phyloP scores from a whole-genome alignment of 1,139 yeast genomes.

The Ogataea hybrid region DNA sequence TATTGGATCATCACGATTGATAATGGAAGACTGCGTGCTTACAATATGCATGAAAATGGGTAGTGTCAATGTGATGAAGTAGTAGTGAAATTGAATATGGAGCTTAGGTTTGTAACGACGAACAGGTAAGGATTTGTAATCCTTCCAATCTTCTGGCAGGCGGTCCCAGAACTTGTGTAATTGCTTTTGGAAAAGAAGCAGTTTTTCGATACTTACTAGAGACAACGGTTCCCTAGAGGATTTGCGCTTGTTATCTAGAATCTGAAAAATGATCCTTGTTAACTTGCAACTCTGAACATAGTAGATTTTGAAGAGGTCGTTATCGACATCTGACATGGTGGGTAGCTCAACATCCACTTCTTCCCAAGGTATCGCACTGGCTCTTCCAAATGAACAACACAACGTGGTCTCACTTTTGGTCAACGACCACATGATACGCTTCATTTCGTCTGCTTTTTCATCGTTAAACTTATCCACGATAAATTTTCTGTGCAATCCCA shows the following conservation, averaged over 20 bases:
- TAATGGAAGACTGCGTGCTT: slow-evolving; percentile 29
- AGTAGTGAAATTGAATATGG: slow-evolving; percentile 38
- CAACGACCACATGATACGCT: slow-evolving; percentile 38
- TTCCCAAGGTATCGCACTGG: slow-evolving; percentile 39
- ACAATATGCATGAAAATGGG: slow-evolving; percentile 40
- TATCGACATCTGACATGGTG: slow-evolving; percentile 26
- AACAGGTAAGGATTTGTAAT: slow-evolving; percentile 31
- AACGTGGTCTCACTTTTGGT: slow-evolving; percentile 37
- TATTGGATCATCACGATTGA: slow-evolving; percentile 37
- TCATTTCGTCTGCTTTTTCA: slow-evolving; percentile 35
- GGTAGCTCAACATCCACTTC: slow-evolving; percentile 38
- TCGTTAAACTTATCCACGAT: slow-evolving; percentile 33
- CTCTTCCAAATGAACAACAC: slow-evolving; percentile 41
- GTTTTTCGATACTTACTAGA: slow-evolving; percentile 36
- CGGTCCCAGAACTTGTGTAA: slow-evolving; percentile 33
- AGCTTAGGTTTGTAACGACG: slow-evolving; percentile 39
- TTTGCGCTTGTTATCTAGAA: slow-evolving; percentile 36
- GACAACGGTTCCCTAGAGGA: slow-evolving; percentile 37
- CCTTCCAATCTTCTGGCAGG: slow-evolving; percentile 32
- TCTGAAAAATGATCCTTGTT: slow-evolving; percentile 36
- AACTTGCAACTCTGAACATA: slow-evolving; percentile 34
- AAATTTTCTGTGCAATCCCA: slow-evolving; percentile 41
- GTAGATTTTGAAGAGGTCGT: slow-evolving; percentile 34
- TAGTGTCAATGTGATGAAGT: slow-evolving; percentile 37
- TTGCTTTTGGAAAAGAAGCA: slow-evolving; percentile 34